These are phyloP conservation scores for Fusarium anthophilum DNA, from an alignment of 2,329 filamentous ascomycete genomes.

Conservation along the genomic window DNA sequence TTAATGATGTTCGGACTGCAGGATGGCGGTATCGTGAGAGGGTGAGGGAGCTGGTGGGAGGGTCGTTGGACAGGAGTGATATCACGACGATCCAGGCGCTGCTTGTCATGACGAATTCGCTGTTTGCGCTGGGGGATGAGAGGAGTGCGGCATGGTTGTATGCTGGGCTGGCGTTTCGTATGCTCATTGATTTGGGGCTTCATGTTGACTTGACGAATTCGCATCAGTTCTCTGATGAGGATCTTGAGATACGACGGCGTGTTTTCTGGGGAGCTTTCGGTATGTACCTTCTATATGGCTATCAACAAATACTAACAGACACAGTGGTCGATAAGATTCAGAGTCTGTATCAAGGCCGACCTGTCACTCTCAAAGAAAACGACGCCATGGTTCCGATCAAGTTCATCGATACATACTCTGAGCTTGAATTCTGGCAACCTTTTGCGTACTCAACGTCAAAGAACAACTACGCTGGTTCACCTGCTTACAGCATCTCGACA, in stretches of 20 bases:
- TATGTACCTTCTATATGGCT: rapidly evolving
- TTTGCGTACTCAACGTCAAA: conserved; percentile 43
- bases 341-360: conserved; percentile 63
- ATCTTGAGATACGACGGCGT: conserved; percentile 32
- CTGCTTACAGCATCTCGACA: conserved; percentile 31
- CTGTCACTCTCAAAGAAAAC: conserved; percentile 56
- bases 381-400: conserved; percentile 57
- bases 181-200: conserved; percentile 57
- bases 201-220: conserved; percentile 43
- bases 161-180: conserved; percentile 53
- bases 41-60: conserved; percentile 56
- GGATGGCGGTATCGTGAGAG: conserved; percentile 59
- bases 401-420: conserved; percentile 61
- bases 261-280: conserved; percentile 38
- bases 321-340: conserved; percentile 59
- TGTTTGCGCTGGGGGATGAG: conserved; percentile 61
- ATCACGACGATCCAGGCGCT: conserved; percentile 65
- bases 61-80: conserved; percentile 57
- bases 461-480: conserved; percentile 41
- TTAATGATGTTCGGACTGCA: conserved; percentile 56
- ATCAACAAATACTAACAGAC: not conserved
- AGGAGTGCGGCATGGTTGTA: conserved; percentile 66
- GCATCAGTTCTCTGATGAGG: conserved; percentile 7
- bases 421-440: conserved; percentile 61
- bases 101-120: conserved; percentile 59